Percentiles rank a stretch among this genome's conserved stretches.
phyloP scores from a whole-genome alignment of 129 eudicot species.

The Centella asiatica region DNA sequence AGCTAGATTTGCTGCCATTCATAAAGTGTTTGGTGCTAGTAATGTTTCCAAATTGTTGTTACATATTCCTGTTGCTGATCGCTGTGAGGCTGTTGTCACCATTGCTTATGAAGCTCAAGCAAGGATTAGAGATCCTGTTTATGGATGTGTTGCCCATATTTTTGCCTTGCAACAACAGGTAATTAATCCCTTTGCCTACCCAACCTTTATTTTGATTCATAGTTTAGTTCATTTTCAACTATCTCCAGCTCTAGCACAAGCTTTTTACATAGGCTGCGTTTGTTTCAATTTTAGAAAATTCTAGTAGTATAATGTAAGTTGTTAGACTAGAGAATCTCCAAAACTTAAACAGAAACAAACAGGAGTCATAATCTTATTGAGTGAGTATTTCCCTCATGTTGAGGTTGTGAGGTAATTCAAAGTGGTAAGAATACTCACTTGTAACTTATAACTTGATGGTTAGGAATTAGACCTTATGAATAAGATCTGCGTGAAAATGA shows the following conservation, averaged over 20 bases:
- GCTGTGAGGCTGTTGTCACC: conserved; percentile 95
- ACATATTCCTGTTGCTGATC: conserved; percentile 72
- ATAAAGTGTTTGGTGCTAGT: conserved; percentile 98
- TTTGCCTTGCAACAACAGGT: conserved; percentile 50
- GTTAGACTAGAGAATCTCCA: too few relatives aligned
- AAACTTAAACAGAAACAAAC: too few relatives aligned
- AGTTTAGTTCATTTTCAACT: background rate
- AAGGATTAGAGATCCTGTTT: conserved; percentile 86
- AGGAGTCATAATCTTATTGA: too few relatives aligned
- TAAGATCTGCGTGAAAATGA: too few relatives aligned
- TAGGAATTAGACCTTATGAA: too few relatives aligned
- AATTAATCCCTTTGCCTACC: background rate
- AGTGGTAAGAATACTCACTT: too few relatives aligned
- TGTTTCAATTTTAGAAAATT: too few relatives aligned
- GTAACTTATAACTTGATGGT: too few relatives aligned
- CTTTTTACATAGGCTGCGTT: too few relatives aligned
- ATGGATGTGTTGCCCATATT: conserved; percentile 96
- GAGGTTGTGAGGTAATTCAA: too few relatives aligned
- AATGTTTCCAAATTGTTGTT: conserved; percentile 72
- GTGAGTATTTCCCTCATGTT: too few relatives aligned
- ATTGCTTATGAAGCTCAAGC: conserved; percentile 99
- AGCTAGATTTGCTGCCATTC: conserved; percentile 90
- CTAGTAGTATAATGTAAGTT: too few relatives aligned
- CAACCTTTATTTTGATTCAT: background rate
- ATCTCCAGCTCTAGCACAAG: background rate